A percentile compares a stretch with the other conserved stretches of the same genome.
Evolutionary conservation across 2,329 filamentous ascomycete genomes (phyloP).

Genomic region (Claviceps sp.): DNA sequence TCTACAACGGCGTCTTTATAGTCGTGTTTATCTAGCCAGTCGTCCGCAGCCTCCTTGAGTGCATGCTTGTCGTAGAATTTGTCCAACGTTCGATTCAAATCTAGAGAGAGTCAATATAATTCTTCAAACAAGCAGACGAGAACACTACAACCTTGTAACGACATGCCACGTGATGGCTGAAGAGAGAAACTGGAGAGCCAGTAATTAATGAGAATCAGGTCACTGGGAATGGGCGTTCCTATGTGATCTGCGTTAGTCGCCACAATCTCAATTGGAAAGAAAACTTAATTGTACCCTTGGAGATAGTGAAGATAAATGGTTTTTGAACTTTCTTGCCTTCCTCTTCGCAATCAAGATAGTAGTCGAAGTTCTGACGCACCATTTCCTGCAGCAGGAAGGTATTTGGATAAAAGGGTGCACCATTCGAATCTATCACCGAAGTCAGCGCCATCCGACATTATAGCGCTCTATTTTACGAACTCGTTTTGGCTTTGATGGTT

Average conservation of each 20-base stretch:
- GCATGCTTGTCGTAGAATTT: constrained; percentile 7
- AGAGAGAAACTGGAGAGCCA: constrained; percentile 8
- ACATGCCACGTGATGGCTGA: constrained; percentile 10
- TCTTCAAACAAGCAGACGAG: background rate
- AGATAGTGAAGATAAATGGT: constrained; percentile 8
- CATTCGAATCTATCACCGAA: constrained; percentile 7
- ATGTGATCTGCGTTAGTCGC: background rate
- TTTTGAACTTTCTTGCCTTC: constrained; percentile 4
- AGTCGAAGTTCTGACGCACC: constrained; percentile 8
- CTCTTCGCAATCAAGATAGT: constrained; percentile 8
- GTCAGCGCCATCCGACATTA: background rate
- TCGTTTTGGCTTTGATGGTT: background rate
- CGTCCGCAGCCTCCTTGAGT: constrained; percentile 2
- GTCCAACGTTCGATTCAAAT: constrained; percentile 8
- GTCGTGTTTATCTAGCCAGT: constrained; percentile 5
- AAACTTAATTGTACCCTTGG: constrained; percentile 5
- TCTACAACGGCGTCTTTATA: constrained; percentile 7
- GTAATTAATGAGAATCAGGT: constrained; percentile 9
- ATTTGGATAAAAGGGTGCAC: constrained; percentile 11
- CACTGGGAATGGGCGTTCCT: constrained; percentile 6
- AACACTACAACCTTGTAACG: constrained; percentile 6
- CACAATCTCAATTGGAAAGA: background rate
- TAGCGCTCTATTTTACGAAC: background rate
- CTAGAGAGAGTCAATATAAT: constrained; percentile 3
- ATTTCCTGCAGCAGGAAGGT: constrained; percentile 11